phyloP scores from a whole-genome alignment of 2,329 filamentous ascomycete genomes.

The Aaosphaeria arxii region DNA sequence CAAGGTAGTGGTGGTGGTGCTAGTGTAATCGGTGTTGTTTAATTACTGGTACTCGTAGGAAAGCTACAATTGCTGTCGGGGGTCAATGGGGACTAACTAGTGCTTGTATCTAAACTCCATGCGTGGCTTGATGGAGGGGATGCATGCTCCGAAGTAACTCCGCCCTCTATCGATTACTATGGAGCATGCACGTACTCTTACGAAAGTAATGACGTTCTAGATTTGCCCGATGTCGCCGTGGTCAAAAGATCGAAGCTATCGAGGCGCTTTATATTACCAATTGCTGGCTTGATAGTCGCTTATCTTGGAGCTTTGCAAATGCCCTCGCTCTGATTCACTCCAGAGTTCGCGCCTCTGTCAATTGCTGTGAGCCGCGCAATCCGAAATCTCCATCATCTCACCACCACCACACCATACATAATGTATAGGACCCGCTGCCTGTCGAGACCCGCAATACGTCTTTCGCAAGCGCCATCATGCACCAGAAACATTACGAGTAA shows the following conservation, averaged over 20 bases:
- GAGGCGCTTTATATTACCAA: slow-evolving; percentile 2
- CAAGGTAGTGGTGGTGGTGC: background rate
- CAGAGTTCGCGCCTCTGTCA: background rate
- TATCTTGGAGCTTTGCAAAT: slow-evolving; percentile 7
- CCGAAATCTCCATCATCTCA: background rate
- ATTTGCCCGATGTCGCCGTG: slow-evolving; percentile 6
- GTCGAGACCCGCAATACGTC: slow-evolving; percentile 25
- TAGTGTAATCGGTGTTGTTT: background rate
- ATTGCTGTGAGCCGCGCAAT: background rate
- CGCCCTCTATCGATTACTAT: background rate
- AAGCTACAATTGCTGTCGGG: too few species aligned
- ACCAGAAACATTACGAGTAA: slow-evolving; percentile 24
- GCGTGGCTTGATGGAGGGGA: slow-evolving; percentile 2
- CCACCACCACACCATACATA: slow-evolving; percentile 2
- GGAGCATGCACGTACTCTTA: background rate
- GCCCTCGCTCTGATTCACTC: slow-evolving; percentile 10
- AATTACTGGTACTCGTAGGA: background rate
- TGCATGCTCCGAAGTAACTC: slow-evolving; percentile 3
- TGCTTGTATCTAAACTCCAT: background rate
- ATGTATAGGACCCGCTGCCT: slow-evolving; percentile 20
- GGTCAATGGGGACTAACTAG: background rate
- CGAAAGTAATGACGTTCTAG: slow-evolving; percentile 18
- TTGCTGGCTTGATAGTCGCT: background rate
- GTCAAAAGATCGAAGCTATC: slow-evolving; percentile 1
- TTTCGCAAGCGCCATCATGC: slow-evolving; percentile 18